Conservation (phyloP, 1,139 yeast genomes). For the Ogataea hybrid region DNA sequence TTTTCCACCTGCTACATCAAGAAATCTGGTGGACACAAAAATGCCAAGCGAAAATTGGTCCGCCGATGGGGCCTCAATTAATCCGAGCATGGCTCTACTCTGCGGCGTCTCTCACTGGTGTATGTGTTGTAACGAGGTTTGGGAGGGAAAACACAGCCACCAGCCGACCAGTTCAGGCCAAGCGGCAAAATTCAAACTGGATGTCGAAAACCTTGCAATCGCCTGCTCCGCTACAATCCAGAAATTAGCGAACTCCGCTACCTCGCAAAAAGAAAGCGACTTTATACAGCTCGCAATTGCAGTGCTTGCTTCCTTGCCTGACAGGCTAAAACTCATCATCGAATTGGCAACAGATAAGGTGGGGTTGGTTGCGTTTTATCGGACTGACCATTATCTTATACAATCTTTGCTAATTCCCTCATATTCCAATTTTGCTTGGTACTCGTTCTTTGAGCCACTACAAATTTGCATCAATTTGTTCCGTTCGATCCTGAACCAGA, state of each 20-base stretch:
- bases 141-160: slow-evolving; percentile 1
- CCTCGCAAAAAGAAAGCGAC: not conserved
- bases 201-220: not conserved
- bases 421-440: slow-evolving; percentile 1
- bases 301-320: not conserved
- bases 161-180: too few species aligned
- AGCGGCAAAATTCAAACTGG: too few species aligned
- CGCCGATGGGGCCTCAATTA: not conserved
- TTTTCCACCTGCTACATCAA: not conserved
- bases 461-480: slow-evolving; percentile 2
- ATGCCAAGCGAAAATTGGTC: not conserved
- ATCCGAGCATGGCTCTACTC: not conserved
- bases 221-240: slow-evolving; percentile 4
- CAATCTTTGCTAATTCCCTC: slow-evolving; percentile 2
- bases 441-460: slow-evolving; percentile 4
- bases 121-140: not conserved
- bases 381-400: not conserved
- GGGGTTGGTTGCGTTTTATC: not conserved
- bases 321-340: not conserved
- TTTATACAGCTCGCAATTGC: slow-evolving; percentile 1
- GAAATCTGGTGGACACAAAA: not conserved
- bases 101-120: slow-evolving; percentile 6
- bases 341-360: not conserved
- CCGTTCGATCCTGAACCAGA: not conserved
- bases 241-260: not conserved